These are phyloP conservation scores for Pseudocercospora macadamiae DNA, from an alignment of 2,329 filamentous ascomycete genomes.

Conservation along the genomic window DNA sequence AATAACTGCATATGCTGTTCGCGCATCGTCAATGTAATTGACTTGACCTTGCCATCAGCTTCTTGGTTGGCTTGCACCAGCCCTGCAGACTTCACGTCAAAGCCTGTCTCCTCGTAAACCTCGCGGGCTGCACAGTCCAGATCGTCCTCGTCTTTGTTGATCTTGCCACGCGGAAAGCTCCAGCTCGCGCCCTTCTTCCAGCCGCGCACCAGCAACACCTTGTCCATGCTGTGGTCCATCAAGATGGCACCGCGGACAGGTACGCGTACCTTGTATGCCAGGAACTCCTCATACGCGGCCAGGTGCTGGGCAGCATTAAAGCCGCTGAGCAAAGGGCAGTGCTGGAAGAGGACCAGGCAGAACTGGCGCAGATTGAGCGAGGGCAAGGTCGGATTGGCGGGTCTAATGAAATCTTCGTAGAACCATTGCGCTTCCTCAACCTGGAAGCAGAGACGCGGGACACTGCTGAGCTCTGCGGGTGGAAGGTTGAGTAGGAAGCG, in stretches of 20 bases:
- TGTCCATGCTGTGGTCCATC: constrained; percentile 92
- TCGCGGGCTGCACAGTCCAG: constrained; percentile 91
- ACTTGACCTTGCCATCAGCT: constrained; percentile 66
- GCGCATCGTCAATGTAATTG: constrained; percentile 84
- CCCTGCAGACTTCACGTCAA: constrained; percentile 75
- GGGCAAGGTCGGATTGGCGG: constrained; percentile 73
- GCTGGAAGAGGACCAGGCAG: constrained; percentile 87
- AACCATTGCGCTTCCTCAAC: constrained; percentile 99
- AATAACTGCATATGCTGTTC: constrained; percentile 93
- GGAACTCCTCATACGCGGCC: constrained; percentile 85
- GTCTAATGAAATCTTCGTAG: constrained; percentile 98
- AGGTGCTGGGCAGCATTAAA: constrained; percentile 79
- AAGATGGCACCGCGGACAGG: constrained; percentile 93
- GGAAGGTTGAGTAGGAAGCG: constrained; percentile 98
- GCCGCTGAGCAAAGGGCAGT: constrained; percentile 83
- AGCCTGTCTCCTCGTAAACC: constrained; percentile 94
- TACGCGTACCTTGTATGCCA: constrained; percentile 91
- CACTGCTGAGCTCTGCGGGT: constrained; percentile 82
- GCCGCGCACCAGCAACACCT: constrained; percentile 89
- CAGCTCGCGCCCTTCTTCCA: constrained; percentile 97
- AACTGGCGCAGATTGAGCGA: constrained; percentile 84
- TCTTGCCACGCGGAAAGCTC: constrained; percentile 96
- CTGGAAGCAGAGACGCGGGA: constrained; percentile 96
- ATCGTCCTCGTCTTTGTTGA: constrained; percentile 95
- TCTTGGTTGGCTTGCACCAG: constrained; percentile 67